Evolutionary conservation across 2,329 filamentous ascomycete genomes (phyloP).

Genomic region (Grosmannia huntii): DNA sequence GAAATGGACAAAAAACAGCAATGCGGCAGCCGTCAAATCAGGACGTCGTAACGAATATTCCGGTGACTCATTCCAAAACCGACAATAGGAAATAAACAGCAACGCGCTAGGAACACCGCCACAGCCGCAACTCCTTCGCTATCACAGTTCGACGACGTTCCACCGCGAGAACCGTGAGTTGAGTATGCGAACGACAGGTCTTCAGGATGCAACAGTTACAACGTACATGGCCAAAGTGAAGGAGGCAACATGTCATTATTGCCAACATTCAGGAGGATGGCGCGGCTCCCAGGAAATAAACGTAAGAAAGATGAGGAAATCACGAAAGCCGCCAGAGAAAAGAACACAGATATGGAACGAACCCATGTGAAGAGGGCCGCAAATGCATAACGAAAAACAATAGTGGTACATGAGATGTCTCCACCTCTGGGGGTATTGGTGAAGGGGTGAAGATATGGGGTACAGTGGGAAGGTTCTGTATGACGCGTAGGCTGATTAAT

Average conservation of each 20-base stretch:
- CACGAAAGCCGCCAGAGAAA: background rate
- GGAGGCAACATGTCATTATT: slow-evolving; percentile 4
- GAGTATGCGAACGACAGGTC: background rate
- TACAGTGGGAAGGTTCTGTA: background rate
- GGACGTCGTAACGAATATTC: slow-evolving; percentile 8
- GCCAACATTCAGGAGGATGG: slow-evolving; percentile 2
- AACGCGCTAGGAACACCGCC: background rate
- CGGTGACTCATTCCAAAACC: slow-evolving; percentile 4
- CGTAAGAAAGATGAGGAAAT: background rate
- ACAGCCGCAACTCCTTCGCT: background rate
- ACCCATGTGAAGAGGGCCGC: background rate
- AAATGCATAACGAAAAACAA: background rate
- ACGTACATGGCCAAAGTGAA: slow-evolving; percentile 4
- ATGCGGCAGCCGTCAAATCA: slow-evolving; percentile 8
- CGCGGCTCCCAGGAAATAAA: background rate
- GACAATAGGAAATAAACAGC: background rate
- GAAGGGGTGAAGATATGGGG: background rate
- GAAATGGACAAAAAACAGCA: background rate
- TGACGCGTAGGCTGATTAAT: background rate
- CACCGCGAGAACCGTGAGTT: background rate
- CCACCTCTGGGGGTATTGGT: slow-evolving; percentile 3
- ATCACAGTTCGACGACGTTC: background rate
- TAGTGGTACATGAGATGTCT: slow-evolving; percentile 3
- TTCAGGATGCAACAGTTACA: background rate
- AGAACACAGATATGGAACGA: background rate